Percentiles rank a stretch among this genome's conserved stretches.
phyloP scores from a whole-genome alignment of 495 filamentous ascomycete species.

The Neohortaea acidophila region DNA sequence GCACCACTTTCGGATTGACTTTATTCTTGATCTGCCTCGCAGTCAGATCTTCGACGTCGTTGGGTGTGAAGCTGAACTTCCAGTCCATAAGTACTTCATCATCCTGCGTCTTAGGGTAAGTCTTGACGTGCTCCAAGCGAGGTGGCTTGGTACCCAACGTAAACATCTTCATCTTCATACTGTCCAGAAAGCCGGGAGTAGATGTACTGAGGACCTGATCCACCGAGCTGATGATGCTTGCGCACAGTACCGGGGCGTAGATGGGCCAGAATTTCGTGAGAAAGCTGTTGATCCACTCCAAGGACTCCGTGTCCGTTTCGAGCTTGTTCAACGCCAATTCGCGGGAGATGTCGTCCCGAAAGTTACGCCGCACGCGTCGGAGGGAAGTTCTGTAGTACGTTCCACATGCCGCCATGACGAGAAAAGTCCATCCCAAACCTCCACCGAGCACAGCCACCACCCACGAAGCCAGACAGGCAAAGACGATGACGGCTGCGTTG shows the following conservation, averaged over 20 bases:
- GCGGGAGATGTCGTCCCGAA: slow-evolving; percentile 84
- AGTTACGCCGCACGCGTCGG: slow-evolving; percentile 85
- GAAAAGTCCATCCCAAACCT: slow-evolving; percentile 80
- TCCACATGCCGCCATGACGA: slow-evolving; percentile 78
- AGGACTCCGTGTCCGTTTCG: slow-evolving; percentile 80
- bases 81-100: slow-evolving; percentile 97
- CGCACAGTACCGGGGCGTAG: slow-evolving; percentile 81
- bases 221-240: slow-evolving; percentile 80
- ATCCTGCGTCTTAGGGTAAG: slow-evolving; percentile 88
- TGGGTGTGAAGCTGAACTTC: slow-evolving; percentile 98
- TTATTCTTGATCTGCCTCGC: slow-evolving; percentile 79
- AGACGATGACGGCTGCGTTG: slow-evolving; percentile 80
- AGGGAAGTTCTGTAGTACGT: slow-evolving; percentile 97
- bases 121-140: slow-evolving; percentile 91
- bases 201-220: slow-evolving; percentile 88
- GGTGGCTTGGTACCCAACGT: slow-evolving; percentile 89
- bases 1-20: slow-evolving; percentile 87
- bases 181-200: slow-evolving; percentile 86
- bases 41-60: slow-evolving; percentile 84
- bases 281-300: slow-evolving; percentile 99
- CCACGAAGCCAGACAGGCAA: slow-evolving; percentile 86
- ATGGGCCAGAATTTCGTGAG: slow-evolving; percentile 99
- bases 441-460: slow-evolving; percentile 75
- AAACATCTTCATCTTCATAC: slow-evolving; percentile 78
- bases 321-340: slow-evolving; percentile 79